These are phyloP conservation scores for Eutypa lata DNA, from an alignment of 2,329 filamentous ascomycete genomes.

Conservation along the genomic window DNA sequence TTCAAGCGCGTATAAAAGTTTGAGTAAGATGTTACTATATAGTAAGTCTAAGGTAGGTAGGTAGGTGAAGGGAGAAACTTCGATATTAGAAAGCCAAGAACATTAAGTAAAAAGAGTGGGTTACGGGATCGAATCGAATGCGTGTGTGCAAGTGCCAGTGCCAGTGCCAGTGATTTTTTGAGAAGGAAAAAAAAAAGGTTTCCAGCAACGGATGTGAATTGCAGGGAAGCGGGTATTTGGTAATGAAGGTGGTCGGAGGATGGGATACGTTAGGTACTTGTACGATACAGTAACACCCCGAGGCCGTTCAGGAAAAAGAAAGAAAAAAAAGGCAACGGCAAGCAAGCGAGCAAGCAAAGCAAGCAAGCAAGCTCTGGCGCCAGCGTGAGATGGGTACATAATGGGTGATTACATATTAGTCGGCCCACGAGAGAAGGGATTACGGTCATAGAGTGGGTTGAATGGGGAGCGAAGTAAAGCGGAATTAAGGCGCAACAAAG, in stretches of 20 bases:
- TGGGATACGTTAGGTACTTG: slow-evolving; percentile 20
- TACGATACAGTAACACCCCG: slow-evolving; percentile 12
- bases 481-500: background rate
- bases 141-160: background rate
- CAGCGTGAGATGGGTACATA: background rate
- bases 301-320: slow-evolving; percentile 14
- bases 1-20: background rate
- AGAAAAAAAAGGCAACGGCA: too few relatives aligned
- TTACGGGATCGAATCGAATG: background rate
- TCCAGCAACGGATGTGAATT: background rate
- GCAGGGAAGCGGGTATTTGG: slow-evolving; percentile 15
- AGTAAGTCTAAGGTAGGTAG: background rate
- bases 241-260: slow-evolving; percentile 21
- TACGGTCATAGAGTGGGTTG: background rate
- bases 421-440: background rate
- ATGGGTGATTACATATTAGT: background rate
- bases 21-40: background rate
- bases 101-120: background rate
- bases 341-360: background rate
- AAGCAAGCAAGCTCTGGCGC: background rate
- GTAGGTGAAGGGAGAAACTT: background rate
- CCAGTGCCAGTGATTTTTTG: too few relatives aligned
- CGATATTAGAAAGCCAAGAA: background rate
- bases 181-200: background rate
- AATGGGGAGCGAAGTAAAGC: background rate